Conservation (phyloP, 345 rosid genomes). For the Aethionema arabicum region DNA sequence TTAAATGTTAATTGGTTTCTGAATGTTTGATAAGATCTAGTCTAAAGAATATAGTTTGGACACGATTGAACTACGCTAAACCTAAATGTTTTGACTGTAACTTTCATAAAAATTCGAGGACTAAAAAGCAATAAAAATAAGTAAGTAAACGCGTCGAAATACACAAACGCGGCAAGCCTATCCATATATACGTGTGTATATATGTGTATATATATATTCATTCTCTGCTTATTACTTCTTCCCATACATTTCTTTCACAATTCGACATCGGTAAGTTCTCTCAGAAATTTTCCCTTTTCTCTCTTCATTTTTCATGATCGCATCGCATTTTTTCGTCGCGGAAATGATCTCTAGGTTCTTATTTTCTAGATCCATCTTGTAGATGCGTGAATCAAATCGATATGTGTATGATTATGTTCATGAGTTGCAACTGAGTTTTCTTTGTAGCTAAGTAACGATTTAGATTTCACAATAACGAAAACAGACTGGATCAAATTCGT, state of each 20-base stretch:
- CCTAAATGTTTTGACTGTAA: neutral
- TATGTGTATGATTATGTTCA: neutral
- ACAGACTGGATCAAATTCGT: neutral
- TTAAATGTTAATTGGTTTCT: too few species aligned
- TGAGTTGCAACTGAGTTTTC: neutral
- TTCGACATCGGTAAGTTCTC: conserved; percentile 25
- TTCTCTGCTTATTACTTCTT: conserved; percentile 2
- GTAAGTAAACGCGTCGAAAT: conserved; percentile 1
- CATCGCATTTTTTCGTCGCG: neutral
- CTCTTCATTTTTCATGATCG: neutral
- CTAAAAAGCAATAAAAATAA: conserved; percentile 1
- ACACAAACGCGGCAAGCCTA: conserved; percentile 13
- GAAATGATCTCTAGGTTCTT: conserved; percentile 6
- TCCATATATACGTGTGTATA: conserved; percentile 19
- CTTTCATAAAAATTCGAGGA: neutral
- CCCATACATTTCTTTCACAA: conserved; percentile 10
- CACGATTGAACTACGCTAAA: neutral
- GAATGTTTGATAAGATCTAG: neutral
- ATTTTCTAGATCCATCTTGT: neutral
- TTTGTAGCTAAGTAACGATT: neutral
- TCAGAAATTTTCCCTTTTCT: neutral
- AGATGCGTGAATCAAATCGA: too few species aligned
- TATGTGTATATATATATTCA: neutral
- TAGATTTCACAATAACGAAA: neutral
- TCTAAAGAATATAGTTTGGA: neutral